Evolutionary conservation across 345 rosid species (phyloP).

Genomic region (Tarenaya hassleriana): DNA sequence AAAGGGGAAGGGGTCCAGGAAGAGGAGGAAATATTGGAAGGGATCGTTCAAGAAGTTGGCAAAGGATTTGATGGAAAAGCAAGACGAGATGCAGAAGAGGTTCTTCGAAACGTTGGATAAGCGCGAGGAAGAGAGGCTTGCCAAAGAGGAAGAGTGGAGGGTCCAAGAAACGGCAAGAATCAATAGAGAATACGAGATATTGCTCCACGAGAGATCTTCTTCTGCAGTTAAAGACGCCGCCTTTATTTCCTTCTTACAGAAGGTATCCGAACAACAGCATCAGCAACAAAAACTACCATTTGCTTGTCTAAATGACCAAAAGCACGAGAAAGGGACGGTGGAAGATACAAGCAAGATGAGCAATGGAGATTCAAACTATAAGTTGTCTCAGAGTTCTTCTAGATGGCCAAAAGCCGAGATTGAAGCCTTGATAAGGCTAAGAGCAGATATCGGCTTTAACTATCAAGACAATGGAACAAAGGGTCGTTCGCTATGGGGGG

Average conservation of each 20-base stretch:
- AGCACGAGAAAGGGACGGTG: conserved; percentile 14
- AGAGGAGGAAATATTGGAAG: conserved; percentile 69
- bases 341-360: conserved; percentile 23
- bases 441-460: conserved; percentile 50
- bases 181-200: conserved; percentile 46
- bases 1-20: conserved; percentile 34
- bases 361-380: conserved; percentile 12
- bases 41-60: conserved; percentile 52
- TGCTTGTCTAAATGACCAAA: conserved; percentile 21
- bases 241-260: conserved; percentile 66
- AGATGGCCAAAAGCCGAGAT: conserved; percentile 88
- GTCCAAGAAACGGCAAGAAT: conserved; percentile 54
- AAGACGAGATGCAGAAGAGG: conserved; percentile 59
- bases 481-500: conserved; percentile 92
- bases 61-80: conserved; percentile 59
- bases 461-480: conserved; percentile 62
- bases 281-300: conserved; percentile 24
- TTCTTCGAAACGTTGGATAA: conserved; percentile 64
- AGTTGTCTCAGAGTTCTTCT: conserved; percentile 43
- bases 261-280: conserved; percentile 43
- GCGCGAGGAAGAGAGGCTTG: conserved; percentile 53
- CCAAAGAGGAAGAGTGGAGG: conserved; percentile 72
- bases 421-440: conserved; percentile 56
- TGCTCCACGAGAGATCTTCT: conserved; percentile 65
- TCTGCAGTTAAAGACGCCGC: conserved; percentile 75